Conservation (phyloP, 371 early-diverging fungal species). For the Lichtheimia hyalospora region DNA sequence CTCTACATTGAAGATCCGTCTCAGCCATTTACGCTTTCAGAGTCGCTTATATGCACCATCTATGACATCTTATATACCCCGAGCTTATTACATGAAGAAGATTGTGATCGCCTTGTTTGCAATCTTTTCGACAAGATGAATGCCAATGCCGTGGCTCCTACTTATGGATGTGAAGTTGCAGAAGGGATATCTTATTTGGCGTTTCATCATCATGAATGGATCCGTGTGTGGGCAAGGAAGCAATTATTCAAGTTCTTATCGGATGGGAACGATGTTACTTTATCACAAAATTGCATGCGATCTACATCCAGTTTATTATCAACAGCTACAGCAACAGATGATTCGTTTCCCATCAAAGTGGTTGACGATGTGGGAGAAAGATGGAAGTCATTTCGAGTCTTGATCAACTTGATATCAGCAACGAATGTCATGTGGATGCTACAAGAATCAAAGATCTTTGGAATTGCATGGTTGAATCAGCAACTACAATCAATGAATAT, state of each 20-base stretch:
- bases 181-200: conserved; percentile 23
- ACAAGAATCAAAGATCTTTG: conserved; percentile 13
- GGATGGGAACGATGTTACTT: conserved; percentile 1
- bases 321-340: conserved; percentile 5
- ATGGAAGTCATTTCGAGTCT: conserved; percentile 34
- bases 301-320: background rate
- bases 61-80: conserved; percentile 27
- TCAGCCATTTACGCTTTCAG: conserved; percentile 11
- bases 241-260: conserved; percentile 28
- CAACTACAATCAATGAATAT: conserved; percentile 16
- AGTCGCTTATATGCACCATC: conserved; percentile 26
- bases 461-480: conserved; percentile 13
- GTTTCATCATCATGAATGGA: conserved; percentile 31
- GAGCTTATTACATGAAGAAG: conserved; percentile 5
- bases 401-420: conserved; percentile 11
- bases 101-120: conserved; percentile 26
- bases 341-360: conserved; percentile 2
- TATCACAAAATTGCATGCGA: background rate
- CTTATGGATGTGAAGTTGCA: conserved; percentile 14
- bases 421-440: conserved; percentile 9
- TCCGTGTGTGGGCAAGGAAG: conserved; percentile 45
- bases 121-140: conserved; percentile 32
- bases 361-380: conserved; percentile 25
- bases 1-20: background rate
- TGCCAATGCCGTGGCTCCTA: conserved; percentile 24